Conservation (phyloP, 2,329 filamentous ascomycete species). For the Setomelanomma holmii region DNA sequence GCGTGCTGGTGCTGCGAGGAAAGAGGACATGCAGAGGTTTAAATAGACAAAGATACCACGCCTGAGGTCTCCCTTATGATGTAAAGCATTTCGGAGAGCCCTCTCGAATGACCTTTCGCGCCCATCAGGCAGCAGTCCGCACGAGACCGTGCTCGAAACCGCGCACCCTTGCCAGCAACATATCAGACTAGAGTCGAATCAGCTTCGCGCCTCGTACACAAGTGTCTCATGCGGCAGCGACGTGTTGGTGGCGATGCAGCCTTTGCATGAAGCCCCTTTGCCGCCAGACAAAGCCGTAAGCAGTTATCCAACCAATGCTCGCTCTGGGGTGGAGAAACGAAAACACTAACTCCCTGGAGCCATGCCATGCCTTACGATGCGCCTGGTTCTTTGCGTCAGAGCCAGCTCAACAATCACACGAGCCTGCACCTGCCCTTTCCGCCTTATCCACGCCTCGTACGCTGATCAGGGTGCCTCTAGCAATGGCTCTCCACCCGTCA, state of each 20-base stretch:
- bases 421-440: conserved; percentile 3
- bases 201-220: no score
- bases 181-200: conserved; percentile 9
- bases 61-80: no score
- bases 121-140: no score
- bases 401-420: conserved; percentile 8
- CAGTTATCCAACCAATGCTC: conserved; percentile 8
- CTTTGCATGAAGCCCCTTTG: conserved; percentile 16
- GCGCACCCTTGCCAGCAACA: conserved; percentile 6
- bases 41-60: no score
- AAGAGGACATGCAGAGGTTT: no score
- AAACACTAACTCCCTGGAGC: conserved; percentile 10
- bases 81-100: no score
- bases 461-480: conserved; percentile 5
- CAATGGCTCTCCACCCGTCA: conserved; percentile 3
- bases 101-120: no score
- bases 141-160: no score
- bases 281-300: conserved; percentile 3
- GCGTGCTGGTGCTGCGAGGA: no score
- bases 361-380: conserved; percentile 6
- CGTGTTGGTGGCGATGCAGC: conserved; percentile 12
- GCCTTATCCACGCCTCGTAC: conserved; percentile 3
- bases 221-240: conserved; percentile 1
- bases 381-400: conserved; percentile 10
- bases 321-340: conserved; percentile 6